phyloP scores from a whole-genome alignment of 108 stramenopile genomes.

The Aurantiochytrium sp. region DNA sequence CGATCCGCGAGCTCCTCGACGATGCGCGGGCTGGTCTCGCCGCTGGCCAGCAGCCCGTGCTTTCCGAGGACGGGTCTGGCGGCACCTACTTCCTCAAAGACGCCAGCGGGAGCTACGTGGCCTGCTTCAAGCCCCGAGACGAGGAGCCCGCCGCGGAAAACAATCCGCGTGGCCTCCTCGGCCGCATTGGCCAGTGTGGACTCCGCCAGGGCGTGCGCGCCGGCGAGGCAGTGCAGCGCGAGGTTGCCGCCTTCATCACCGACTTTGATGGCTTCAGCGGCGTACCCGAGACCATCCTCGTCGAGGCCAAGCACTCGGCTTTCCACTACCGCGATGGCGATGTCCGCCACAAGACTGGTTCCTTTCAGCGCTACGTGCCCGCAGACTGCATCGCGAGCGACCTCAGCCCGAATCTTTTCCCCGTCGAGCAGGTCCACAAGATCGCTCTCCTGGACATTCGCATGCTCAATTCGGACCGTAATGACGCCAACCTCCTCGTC shows the following conservation, averaged over 20 bases:
- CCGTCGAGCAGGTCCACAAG: slow-evolving; percentile 84
- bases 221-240: slow-evolving; percentile 89
- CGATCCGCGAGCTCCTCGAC: not conserved
- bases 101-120: slow-evolving; percentile 71
- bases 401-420: slow-evolving; percentile 72
- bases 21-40: not conserved
- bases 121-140: slow-evolving; percentile 93
- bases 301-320: slow-evolving; percentile 79
- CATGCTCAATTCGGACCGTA: slow-evolving; percentile 91
- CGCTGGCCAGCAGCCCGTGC: slow-evolving; percentile 52
- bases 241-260: slow-evolving; percentile 92
- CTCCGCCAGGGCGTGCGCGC: slow-evolving; percentile 81
- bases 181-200: slow-evolving; percentile 34
- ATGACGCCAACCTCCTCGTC: slow-evolving; percentile 84
- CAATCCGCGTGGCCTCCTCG: slow-evolving; percentile 83
- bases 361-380: slow-evolving; percentile 83
- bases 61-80: slow-evolving; percentile 86
- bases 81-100: slow-evolving; percentile 92
- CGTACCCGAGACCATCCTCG: slow-evolving; percentile 93
- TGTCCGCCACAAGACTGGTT: slow-evolving; percentile 74
- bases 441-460: slow-evolving; percentile 96
- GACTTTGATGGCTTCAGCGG: slow-evolving; percentile 70
- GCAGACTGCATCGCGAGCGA: slow-evolving; percentile 87
- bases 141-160: slow-evolving; percentile 96
- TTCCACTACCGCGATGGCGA: slow-evolving; percentile 71